Conservation (phyloP, 139 green algal species). For the Chlorella sp. region DNA sequence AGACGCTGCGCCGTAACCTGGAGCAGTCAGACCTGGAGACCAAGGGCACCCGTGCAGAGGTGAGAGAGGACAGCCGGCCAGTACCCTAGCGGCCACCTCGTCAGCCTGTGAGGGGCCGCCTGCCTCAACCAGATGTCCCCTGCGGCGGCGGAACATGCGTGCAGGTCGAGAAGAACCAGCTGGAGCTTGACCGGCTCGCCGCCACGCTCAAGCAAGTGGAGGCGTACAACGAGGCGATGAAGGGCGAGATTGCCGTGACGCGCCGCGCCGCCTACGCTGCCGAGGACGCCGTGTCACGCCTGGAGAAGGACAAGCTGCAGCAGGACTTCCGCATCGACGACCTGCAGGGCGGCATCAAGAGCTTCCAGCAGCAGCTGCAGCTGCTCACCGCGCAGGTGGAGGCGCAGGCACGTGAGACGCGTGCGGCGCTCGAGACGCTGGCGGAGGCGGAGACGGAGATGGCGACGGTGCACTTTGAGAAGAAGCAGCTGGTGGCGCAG, state of each 20-base stretch:
- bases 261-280: conserved; percentile 71
- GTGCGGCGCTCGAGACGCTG: conserved; percentile 66
- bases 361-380: conserved; percentile 47
- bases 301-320: conserved; percentile 78
- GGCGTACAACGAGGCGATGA: conserved; percentile 59
- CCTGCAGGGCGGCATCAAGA: conserved; percentile 45
- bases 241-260: conserved; percentile 78
- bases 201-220: conserved; percentile 58
- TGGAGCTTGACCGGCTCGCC: conserved; percentile 69
- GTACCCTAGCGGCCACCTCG: no score
- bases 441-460: conserved; percentile 70
- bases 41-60: neutral
- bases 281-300: conserved; percentile 62
- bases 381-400: conserved; percentile 58
- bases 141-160: no score
- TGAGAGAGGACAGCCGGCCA: no score
- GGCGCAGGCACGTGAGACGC: conserved; percentile 68
- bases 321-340: conserved; percentile 65
- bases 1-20: conserved; percentile 16
- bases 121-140: no score
- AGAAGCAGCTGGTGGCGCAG: conserved; percentile 79
- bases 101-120: no score
- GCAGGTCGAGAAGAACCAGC: conserved; percentile 61
- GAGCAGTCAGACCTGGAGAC: neutral
- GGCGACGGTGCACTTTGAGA: conserved; percentile 85